Base-by-base conservation (phyloP, 768 basidiomycete species). In the Aureoboletus auriporus region DNA sequence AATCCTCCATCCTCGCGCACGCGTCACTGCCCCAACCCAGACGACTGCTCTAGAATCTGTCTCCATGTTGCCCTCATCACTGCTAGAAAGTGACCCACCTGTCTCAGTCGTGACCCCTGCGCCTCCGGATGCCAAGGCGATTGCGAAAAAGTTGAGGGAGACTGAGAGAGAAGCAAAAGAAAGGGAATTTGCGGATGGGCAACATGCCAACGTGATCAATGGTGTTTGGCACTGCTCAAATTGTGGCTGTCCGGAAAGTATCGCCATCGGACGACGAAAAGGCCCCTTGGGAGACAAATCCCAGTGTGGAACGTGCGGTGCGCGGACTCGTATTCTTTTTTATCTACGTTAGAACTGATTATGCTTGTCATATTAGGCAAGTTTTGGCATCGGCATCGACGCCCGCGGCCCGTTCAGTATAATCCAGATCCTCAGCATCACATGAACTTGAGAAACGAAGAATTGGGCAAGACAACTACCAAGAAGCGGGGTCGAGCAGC, bases 201-300 rank as follows among this genome's bases (percentile, higher is more conserved):
- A 89, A 61, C 89, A 89, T 59, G 75, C 84, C 34, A 89, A 91
- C 62, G 75, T 80, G 57, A 86, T 93, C 62, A 73, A 93, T 55
- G 91, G 89, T 1, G 76, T 89, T 5, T 96, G 93, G 93, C 90
- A 93, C 69, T 97, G 93, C 63, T 92, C 90, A 16, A 95, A 93
- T 61, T 96, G 91, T 58, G 93, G 93, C 6, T 89, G 89, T 62
- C 93, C 93, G 0, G 92, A 91, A 61, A 81, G 71, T 57, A 83
- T 95, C 49, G 89, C 91, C 3, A 72, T 92, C 37, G 93, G 93
- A 3, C 72, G 90, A 52, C 75, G 92, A 56, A 94, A 94, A 59
- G 93, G 94, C 1, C 93, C 91, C 1, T 71, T 92, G 40, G 93
- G 93, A 8, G 84, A 89, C 61, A 92, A 92, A 65, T 86, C 83